These are phyloP conservation scores for Komagataea norvegica DNA, from an alignment of 1,139 yeast genomes.

Conservation along the genomic window DNA sequence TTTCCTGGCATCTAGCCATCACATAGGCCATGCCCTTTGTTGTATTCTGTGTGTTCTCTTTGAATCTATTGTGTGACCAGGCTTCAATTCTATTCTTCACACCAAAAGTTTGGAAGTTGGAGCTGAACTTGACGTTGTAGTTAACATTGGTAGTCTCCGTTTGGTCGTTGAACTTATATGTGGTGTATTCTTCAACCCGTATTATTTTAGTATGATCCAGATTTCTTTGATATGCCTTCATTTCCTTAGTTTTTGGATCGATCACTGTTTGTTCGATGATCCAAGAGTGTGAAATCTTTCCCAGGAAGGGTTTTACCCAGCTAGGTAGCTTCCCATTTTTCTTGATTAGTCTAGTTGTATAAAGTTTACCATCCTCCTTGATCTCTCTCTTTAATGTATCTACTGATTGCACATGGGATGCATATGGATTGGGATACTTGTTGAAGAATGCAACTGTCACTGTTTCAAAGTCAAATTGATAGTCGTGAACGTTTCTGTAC, in stretches of 20 bases:
- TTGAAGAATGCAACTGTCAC: slow-evolving; percentile 78
- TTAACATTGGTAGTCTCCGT: slow-evolving; percentile 37
- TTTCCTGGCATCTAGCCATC: slow-evolving; percentile 53
- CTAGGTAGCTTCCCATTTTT: slow-evolving; percentile 80
- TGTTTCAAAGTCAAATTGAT: slow-evolving; percentile 62
- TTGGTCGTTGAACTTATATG: slow-evolving; percentile 37
- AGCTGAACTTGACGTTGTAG: slow-evolving; percentile 63
- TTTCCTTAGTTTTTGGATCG: slow-evolving; percentile 51
- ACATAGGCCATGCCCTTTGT: slow-evolving; percentile 74
- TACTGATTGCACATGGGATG: slow-evolving; percentile 80
- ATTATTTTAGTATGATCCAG: slow-evolving; percentile 80
- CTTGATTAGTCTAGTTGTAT: slow-evolving; percentile 69
- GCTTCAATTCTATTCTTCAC: slow-evolving; percentile 71
- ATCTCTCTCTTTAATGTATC: slow-evolving; percentile 72
- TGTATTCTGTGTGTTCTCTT: slow-evolving; percentile 61
- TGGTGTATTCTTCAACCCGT: slow-evolving; percentile 72
- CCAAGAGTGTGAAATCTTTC: slow-evolving; percentile 72
- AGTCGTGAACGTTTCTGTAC: slow-evolving; percentile 52
- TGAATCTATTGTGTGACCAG: slow-evolving; percentile 74
- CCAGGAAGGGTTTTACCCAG: slow-evolving; percentile 76
- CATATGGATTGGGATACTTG: slow-evolving; percentile 86
- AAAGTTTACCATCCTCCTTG: slow-evolving; percentile 51
- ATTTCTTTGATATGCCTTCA: slow-evolving; percentile 76
- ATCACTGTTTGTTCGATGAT: slow-evolving; percentile 76
- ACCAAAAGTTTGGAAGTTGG: slow-evolving; percentile 58